Evolutionary conservation across 306 rosid species (phyloP).

Genomic region (Pyrus pyrifolia): DNA sequence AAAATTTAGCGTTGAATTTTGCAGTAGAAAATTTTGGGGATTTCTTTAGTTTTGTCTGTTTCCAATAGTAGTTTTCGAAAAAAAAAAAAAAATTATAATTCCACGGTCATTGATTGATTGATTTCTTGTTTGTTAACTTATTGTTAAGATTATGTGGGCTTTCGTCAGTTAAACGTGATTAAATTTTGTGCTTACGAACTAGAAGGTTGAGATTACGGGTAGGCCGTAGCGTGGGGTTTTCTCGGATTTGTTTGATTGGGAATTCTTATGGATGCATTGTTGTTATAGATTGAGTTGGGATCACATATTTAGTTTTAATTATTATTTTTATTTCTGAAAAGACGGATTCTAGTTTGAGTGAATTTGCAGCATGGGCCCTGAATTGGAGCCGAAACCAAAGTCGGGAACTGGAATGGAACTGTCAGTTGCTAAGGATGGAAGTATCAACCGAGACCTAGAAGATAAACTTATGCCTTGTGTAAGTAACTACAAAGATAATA

Average conservation of each 20-base stretch:
- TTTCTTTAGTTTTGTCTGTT: background rate
- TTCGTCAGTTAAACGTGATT: too few species aligned
- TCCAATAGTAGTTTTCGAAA: too few species aligned
- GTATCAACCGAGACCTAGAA: conserved; percentile 2
- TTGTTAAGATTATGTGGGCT: too few species aligned
- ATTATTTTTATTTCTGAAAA: background rate
- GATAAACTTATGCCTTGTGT: conserved; percentile 21
- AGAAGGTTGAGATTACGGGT: background rate
- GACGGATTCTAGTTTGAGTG: conserved; percentile 4
- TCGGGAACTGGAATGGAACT: conserved; percentile 28
- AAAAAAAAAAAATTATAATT: too few species aligned
- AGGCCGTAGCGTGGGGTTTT: background rate
- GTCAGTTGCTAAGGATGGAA: conserved; percentile 22
- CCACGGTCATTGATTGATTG: too few species aligned
- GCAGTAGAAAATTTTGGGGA: background rate
- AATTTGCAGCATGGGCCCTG: conserved; percentile 42
- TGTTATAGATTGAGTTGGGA: background rate
- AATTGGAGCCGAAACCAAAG: conserved; percentile 31
- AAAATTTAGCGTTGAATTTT: background rate
- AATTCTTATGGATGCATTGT: background rate
- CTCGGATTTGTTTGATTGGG: background rate
- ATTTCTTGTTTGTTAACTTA: too few species aligned
- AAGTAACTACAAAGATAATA: conserved; percentile 20
- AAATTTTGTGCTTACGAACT: background rate
- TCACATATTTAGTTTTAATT: background rate